Base-by-base conservation (phyloP, 1,284 basidiomycete genomes). In the Cerioporus squamosus region DNA sequence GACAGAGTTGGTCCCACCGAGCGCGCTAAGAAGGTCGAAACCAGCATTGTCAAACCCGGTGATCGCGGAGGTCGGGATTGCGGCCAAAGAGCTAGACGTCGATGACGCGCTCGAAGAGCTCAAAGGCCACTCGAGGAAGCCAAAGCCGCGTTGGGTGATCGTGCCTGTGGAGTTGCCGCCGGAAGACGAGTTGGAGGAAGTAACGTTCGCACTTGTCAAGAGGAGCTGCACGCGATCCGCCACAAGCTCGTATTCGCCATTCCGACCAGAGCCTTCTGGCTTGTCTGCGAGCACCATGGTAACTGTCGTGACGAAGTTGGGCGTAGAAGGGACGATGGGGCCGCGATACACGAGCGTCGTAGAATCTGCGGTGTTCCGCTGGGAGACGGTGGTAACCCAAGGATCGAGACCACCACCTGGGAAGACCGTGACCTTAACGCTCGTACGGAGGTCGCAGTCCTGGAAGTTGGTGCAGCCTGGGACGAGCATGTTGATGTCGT, bases 391-490 rank as follows among this genome's bases (percentile, higher is more conserved):
- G 18, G 81, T 83, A 18, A 90, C 85, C 64, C 77, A 85, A 0
- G 93, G 89, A 23, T 83, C 67, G 18, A 87, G 79, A 18, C 83
- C 86, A 24, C 79, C 79, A 0, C 88, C 87, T 9, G 94, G 92
- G 73, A 93, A 94, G 18, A 97, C 87, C 5, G 88, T 89, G 55
- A 97, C 84, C 64, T 90, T 81, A 50, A 98, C 94, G 1, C 85
- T 85, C 0, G 95, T 97, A 15, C 97, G 87, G 23, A 81, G 74
- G 20, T 74, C 77, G 70, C 97, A 99, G 69, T 97, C 91, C 60
- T 90, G 86, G 66, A 94, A 84, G 56, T 87, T 76, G 2, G 78
- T 76, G 75, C 97, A 99, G 12, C 96, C 96, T 0, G 97, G 97
- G 23, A 97, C 83, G 58, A 92, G 81, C 55, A 98, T 72, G 74